Percentiles rank a stretch among this genome's conserved stretches.
Conservation (phyloP, 305 asterid species). For the Rubia peregrina region DNA sequence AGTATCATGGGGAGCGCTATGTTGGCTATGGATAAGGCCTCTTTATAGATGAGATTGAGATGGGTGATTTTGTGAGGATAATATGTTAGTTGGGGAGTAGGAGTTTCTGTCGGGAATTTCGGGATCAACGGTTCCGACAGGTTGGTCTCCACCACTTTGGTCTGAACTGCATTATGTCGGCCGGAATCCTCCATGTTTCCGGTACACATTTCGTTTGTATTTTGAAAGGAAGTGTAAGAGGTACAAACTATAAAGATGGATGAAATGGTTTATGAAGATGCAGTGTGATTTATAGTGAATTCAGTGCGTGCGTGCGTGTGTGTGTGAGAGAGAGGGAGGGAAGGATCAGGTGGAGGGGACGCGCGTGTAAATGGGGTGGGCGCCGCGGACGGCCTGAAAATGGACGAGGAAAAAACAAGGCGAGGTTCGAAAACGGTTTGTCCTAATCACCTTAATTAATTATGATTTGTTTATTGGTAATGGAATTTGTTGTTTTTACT, state of each 20-base stretch:
- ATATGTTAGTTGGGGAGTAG: slow-evolving; percentile 2
- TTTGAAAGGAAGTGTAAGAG: neutral
- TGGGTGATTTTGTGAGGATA: slow-evolving; percentile 14
- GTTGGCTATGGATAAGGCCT: slow-evolving; percentile 27
- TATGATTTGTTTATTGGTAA: neutral
- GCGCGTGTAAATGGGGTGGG: neutral
- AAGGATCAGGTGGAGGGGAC: neutral
- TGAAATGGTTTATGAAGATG: neutral
- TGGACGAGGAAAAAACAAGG: neutral
- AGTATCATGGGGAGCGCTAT: slow-evolving; percentile 43
- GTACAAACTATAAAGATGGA: neutral
- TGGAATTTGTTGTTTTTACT: neutral
- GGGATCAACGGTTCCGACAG: slow-evolving; percentile 23
- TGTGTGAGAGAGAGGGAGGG: neutral
- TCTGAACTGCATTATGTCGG: slow-evolving; percentile 6
- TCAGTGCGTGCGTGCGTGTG: neutral
- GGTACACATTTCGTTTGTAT: slow-evolving; percentile 21
- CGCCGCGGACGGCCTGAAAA: neutral
- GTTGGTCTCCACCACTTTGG: slow-evolving; percentile 14
- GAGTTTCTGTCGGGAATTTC: slow-evolving; percentile 18
- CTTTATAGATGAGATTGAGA: slow-evolving; percentile 20
- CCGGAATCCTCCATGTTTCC: slow-evolving; percentile 16
- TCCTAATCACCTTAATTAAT: neutral
- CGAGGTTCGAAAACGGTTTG: neutral
- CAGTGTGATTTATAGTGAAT: neutral